Base-by-base conservation (phyloP, 495 filamentous ascomycete genomes). In the Thozetella sp. region DNA sequence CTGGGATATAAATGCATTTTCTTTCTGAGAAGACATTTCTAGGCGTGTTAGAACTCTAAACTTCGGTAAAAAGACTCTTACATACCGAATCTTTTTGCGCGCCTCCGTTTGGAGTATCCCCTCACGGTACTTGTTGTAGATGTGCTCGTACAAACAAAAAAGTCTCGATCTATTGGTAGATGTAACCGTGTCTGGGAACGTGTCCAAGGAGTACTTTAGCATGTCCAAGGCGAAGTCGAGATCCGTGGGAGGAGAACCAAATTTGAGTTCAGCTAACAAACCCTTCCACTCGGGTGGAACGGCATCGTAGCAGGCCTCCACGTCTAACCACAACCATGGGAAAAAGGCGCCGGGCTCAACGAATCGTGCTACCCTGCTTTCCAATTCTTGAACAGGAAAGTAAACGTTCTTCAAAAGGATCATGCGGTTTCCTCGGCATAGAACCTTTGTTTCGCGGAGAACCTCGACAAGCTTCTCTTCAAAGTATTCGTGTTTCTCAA, bases 311-410 rank as follows among this genome's bases (percentile, higher is more conserved):
- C 10, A 23, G 3, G 3, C 13, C 13, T 20, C 13, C 11, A 12
- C 23, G 2, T 46, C 54, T 9, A 55, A 12, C 27, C 20, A 25
- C 4, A 55, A 20, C 54, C 54, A 55, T 4, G 54, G 70, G 23
- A 72, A 72, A n/a, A 63, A 61, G 11, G 64, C 67, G 15, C 24
- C 58, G 2, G 55, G 45, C 25, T 48, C 46, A 12, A 70, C 60
- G 57, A 68, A 70, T 43, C 56, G 51, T 1, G 52, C 45, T 12
- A 25, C 57, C 37, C 24, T 51, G 22, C 60, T 51, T 15, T 63
- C 52, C 22, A 69, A 51, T 27, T 57, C 10, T 17, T 50, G 13
- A 3, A 53, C 20, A 2, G 59, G 70, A 4, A 70, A 55, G 43
- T 72, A 72, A 55, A 61, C 58, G 9, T 46, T 25, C 9, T 27